phyloP scores from a whole-genome alignment of 139 green algal genomes.

The Tetradesmus obliquus region DNA sequence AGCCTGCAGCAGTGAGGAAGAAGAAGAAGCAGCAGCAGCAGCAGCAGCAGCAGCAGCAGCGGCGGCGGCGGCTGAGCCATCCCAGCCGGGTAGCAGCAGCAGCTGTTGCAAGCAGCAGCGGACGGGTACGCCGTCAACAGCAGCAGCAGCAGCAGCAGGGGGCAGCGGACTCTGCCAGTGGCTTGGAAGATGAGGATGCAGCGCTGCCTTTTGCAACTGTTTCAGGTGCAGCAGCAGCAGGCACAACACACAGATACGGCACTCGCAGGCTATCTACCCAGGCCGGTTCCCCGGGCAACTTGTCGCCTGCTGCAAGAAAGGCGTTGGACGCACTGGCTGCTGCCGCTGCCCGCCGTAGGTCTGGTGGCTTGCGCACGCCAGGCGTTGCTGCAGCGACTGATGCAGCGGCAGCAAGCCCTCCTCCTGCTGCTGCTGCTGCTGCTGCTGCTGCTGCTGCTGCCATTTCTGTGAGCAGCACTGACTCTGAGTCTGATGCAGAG shows the following conservation, averaged over 20 bases:
- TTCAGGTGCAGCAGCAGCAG: background rate
- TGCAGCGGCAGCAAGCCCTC: background rate
- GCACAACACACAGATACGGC: background rate
- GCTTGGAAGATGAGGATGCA: background rate
- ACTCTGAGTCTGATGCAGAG: background rate
- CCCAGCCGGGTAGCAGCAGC: background rate
- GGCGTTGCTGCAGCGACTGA: background rate
- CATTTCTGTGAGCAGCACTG: background rate
- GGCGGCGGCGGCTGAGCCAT: background rate
- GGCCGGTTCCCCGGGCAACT: too few species aligned
- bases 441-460: slow-evolving; percentile 11
- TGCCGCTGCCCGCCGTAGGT: background rate
- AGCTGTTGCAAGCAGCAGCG: background rate
- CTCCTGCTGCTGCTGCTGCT: background rate
- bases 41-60: slow-evolving; percentile 12
- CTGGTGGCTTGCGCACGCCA: background rate
- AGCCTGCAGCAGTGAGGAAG: background rate
- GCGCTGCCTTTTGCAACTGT: background rate
- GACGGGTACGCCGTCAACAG: background rate
- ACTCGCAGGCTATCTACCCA: background rate
- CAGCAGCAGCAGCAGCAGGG: background rate
- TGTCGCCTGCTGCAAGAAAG: background rate
- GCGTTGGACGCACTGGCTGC: background rate
- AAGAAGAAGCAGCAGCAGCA: background rate
- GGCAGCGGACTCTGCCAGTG: background rate